Base-by-base conservation (phyloP, 495 filamentous ascomycete genomes). In the Viridothelium virens region DNA sequence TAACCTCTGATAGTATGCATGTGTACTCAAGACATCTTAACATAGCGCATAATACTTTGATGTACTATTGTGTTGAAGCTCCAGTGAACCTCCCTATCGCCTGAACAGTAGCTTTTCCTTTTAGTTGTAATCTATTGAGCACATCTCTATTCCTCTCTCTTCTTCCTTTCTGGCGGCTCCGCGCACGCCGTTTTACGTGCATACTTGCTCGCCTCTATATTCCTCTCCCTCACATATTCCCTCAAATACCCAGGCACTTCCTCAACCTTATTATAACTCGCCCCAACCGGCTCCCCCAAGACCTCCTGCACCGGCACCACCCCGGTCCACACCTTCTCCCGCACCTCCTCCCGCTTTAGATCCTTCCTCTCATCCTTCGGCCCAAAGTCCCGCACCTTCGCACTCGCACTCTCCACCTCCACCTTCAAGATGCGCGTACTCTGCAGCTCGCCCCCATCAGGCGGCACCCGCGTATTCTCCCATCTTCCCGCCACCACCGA, bases 381-480 rank as follows among this genome's bases (percentile, higher is more conserved):
- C 48, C 77, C 78, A 0, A 91, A 92, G 16, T 78, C 79, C 2
- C 91, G 79, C 41, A 92, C 78, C 84, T 97, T 96, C 12, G 87
- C 91, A 73, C 87, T 91, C 1, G 89, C 92, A 68, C 84, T 84
- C 33, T 81, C 78, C 67, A 96, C 79, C 34, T 74, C 80, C 3
- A 96, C 85, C 68, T 82, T 86, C 62, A 97, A 71, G 34, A 97
- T 86, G 50, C 83, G 82, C 0, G 92, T 96, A 59, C 84, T 86
- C 56, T 83, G 84, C 83, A 96, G 83, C 80, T 97, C 92, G 2
- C 86, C 83, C 47, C 78, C 77, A 65, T 85, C 88, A 1, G 91
- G 91, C 14, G 91, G 91, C 9, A 85, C 76, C 2, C 92, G 84
- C 11, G 88, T 82, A 72, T 89, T 77, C 5, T 78, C 76, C 86